A percentile compares a stretch with the other conserved stretches of the same genome.
Evolutionary conservation across 371 early-diverging fungal species (phyloP).

Genomic region (Zopfochytrium polystomum): DNA sequence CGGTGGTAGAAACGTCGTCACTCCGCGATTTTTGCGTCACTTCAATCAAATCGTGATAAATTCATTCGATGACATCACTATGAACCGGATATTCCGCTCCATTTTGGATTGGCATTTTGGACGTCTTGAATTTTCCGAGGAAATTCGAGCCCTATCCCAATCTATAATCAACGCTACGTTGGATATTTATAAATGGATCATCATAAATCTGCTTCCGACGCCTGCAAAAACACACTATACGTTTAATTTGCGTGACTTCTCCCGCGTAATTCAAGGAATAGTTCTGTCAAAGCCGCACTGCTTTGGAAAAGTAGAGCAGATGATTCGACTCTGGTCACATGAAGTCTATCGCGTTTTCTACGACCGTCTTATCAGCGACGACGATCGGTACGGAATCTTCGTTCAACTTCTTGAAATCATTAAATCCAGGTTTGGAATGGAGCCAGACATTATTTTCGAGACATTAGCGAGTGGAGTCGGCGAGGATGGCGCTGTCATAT

Average conservation of each 20-base stretch:
- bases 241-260: constrained; percentile 58
- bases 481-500: constrained; percentile 26
- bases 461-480: constrained; percentile 40
- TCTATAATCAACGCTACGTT: constrained; percentile 46
- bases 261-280: constrained; percentile 54
- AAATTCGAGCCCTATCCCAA: constrained; percentile 32
- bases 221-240: constrained; percentile 63
- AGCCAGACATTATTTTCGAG: constrained; percentile 47
- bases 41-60: constrained; percentile 60
- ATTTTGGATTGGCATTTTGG: constrained; percentile 57
- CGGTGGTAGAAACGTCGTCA: constrained; percentile 53
- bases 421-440: constrained; percentile 34
- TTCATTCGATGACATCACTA: constrained; percentile 52
- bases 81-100: constrained; percentile 49
- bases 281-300: constrained; percentile 40
- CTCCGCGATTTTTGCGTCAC: constrained; percentile 53
- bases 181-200: constrained; percentile 48
- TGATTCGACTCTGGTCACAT: constrained; percentile 54
- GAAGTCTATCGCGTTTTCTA: constrained; percentile 55
- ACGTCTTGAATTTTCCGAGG: constrained; percentile 48
- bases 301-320: constrained; percentile 28
- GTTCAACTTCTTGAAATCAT: constrained; percentile 37
- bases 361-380: constrained; percentile 53
- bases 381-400: constrained; percentile 48
- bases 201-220: constrained; percentile 52